Conservation (phyloP, 345 rosid species). For the Odontarrhena argentea region DNA sequence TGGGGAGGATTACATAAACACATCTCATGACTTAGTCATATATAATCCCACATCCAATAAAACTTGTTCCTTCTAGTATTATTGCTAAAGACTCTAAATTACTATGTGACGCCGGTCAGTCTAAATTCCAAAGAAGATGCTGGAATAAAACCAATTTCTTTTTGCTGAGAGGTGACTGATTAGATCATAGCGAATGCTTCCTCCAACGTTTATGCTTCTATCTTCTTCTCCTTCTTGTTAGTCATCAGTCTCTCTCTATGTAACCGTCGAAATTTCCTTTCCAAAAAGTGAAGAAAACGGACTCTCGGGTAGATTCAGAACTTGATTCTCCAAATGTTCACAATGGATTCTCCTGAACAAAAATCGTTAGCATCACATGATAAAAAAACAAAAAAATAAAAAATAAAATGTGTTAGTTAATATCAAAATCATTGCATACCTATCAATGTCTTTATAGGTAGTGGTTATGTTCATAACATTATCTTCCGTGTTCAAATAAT, state of each 20-base stretch:
- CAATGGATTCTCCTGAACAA: conserved; percentile 25
- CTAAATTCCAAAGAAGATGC: conserved; percentile 24
- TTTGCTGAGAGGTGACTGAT: conserved; percentile 22
- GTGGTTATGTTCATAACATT: conserved; percentile 46
- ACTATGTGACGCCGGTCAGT: conserved; percentile 10
- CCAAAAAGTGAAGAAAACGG: conserved; percentile 70
- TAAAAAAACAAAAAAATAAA: background rate
- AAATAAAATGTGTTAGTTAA: conserved; percentile 18
- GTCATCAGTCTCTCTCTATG: conserved; percentile 44
- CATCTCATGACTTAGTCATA: too few relatives aligned
- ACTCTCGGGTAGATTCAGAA: conserved; percentile 81
- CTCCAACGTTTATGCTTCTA: conserved; percentile 40
- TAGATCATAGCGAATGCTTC: conserved; percentile 22
- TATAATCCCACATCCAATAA: too few relatives aligned
- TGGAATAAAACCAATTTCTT: conserved; percentile 13
- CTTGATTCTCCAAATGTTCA: conserved; percentile 54
- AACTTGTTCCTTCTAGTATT: conserved; percentile 6
- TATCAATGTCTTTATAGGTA: conserved; percentile 58
- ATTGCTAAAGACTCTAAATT: conserved; percentile 30
- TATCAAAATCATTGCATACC: conserved; percentile 47
- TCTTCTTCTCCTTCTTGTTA: conserved; percentile 30
- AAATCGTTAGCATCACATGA: background rate
- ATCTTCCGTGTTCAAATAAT: conserved; percentile 60
- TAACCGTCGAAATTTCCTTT: conserved; percentile 68
- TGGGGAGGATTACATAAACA: too few relatives aligned